These are phyloP conservation scores for Astrothelium macrocarpum DNA, from an alignment of 495 filamentous ascomycete species.

Conservation along the genomic window DNA sequence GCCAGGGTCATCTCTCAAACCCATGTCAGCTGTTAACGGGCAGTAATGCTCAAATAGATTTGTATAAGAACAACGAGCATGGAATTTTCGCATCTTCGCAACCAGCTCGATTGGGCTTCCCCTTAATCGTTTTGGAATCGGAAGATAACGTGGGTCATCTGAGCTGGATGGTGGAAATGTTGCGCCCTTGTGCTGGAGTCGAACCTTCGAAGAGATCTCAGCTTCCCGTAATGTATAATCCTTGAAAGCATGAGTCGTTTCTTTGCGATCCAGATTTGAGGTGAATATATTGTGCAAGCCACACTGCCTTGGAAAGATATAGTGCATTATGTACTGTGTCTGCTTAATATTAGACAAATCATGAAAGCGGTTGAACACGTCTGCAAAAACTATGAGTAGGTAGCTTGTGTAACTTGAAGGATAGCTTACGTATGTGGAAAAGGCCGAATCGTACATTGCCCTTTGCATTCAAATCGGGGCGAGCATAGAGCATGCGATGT, in stretches of 20 bases:
- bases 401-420: background rate
- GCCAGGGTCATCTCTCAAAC: background rate
- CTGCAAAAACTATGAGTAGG: constrained; percentile 35
- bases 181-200: constrained; percentile 5
- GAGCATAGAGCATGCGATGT: constrained; percentile 78
- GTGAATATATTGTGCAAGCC: constrained; percentile 87
- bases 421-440: constrained; percentile 61
- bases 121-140: constrained; percentile 67
- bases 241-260: constrained; percentile 62
- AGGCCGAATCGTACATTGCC: constrained; percentile 64
- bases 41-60: constrained; percentile 75
- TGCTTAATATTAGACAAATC: constrained; percentile 41
- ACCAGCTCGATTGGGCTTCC: constrained; percentile 51
- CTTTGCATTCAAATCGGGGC: constrained; percentile 55
- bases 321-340: constrained; percentile 70
- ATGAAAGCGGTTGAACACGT: constrained; percentile 72
- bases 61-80: constrained; percentile 66
- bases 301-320: constrained; percentile 90
- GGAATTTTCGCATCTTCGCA: constrained; percentile 55
- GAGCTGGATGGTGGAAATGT: constrained; percentile 17
- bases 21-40: constrained; percentile 30
- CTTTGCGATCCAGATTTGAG: constrained; percentile 47
- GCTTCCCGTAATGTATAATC: constrained; percentile 76
- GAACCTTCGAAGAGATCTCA: constrained; percentile 49
- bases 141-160: background rate